Evolutionary conservation across 2,329 filamentous ascomycete species (phyloP).

Genomic region (Colletotrichum tropicale): DNA sequence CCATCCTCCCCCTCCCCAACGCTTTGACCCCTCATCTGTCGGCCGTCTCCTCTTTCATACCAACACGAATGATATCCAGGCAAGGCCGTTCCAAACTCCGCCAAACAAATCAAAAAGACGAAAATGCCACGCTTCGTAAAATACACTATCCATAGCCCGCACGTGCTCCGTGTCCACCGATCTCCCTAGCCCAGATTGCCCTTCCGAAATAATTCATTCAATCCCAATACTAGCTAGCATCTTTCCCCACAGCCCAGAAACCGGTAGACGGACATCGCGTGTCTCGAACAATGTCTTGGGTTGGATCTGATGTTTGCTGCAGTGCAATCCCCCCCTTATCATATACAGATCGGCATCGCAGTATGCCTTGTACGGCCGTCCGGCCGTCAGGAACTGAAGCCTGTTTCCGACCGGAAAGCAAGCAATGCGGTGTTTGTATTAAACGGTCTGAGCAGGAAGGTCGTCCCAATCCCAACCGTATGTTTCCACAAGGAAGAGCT

Average conservation of each 20-base stretch:
- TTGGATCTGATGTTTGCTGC: not conserved
- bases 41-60: not conserved
- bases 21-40: slow-evolving; percentile 4
- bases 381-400: not conserved
- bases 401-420: not conserved
- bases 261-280: not conserved
- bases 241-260: not conserved
- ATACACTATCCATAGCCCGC: not conserved
- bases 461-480: not conserved
- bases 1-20: not conserved
- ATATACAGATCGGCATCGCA: not conserved
- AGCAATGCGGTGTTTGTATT: not conserved
- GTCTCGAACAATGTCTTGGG: not conserved
- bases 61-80: not conserved
- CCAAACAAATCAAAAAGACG: not conserved
- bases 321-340: not conserved
- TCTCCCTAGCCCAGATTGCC: not conserved
- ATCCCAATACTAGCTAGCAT: not conserved
- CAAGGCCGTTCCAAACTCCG: not conserved
- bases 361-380: not conserved
- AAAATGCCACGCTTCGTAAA: not conserved
- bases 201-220: not conserved
- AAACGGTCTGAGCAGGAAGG: not conserved
- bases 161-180: slow-evolving; percentile 1
- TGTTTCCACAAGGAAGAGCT: not conserved